Conservation (phyloP, 257 asterid species). For the Petunia axillaris region DNA sequence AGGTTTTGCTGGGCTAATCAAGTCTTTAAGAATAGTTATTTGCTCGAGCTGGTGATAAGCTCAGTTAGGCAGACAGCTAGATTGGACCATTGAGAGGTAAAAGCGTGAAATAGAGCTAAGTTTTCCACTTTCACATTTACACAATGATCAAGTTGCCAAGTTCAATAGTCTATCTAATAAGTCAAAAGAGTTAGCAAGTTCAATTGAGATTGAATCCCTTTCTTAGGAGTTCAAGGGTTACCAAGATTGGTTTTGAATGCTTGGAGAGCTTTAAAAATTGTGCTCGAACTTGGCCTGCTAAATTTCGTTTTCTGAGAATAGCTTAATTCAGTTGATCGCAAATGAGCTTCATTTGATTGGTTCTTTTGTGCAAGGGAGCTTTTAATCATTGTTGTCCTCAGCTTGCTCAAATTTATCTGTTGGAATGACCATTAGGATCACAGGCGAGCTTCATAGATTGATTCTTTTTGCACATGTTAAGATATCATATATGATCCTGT, state of each 20-base stretch:
- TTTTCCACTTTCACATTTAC: not conserved
- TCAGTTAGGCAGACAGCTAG: not conserved
- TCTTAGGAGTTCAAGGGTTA: not conserved
- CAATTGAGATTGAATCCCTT: not conserved
- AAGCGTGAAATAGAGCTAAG: not conserved
- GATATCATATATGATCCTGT: not conserved
- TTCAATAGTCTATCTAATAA: no score
- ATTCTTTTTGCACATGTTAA: no score
- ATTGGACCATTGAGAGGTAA: not conserved
- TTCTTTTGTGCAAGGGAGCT: not conserved
- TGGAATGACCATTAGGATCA: not conserved
- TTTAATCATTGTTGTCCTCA: not conserved
- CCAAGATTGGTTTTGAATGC: not conserved
- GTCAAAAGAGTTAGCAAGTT: no score
- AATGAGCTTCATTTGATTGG: not conserved
- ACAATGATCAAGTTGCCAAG: not conserved
- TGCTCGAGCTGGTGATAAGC: not conserved
- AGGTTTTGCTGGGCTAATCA: not conserved
- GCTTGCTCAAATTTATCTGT: not conserved
- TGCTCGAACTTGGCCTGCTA: not conserved
- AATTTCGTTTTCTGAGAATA: not conserved
- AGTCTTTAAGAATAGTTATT: not conserved
- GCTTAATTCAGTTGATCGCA: not conserved
- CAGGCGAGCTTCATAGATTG: no score
- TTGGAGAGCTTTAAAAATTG: not conserved